Percentiles rank a stretch among this genome's conserved stretches.
phyloP scores from a whole-genome alignment of 345 rosid species.

The Citrus mangshanensis region DNA sequence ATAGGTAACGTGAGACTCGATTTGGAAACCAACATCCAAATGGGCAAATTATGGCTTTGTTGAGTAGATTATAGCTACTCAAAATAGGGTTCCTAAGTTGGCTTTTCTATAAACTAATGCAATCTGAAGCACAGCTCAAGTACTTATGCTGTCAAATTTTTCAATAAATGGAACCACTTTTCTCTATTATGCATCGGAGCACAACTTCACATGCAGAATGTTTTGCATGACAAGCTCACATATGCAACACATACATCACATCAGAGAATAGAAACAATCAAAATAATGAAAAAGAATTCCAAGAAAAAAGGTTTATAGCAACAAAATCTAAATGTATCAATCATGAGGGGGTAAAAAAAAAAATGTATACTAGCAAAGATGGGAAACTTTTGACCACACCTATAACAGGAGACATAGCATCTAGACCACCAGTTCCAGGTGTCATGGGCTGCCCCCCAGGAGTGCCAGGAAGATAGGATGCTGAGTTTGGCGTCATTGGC shows the following conservation, averaged over 20 bases:
- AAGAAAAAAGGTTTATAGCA: neutral
- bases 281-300: neutral
- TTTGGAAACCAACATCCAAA: neutral
- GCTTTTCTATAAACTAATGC: neutral
- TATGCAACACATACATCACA: neutral
- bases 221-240: neutral
- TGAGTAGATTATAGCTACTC: neutral
- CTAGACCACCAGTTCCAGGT: slow-evolving; percentile 84
- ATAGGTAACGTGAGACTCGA: neutral
- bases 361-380: neutral
- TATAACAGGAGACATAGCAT: slow-evolving; percentile 88
- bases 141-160: neutral
- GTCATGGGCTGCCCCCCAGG: slow-evolving; percentile 99
- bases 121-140: neutral
- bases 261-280: neutral
- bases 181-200: neutral
- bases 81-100: neutral
- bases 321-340: neutral
- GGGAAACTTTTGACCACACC: slow-evolving; percentile 32
- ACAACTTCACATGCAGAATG: neutral
- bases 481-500: slow-evolving; percentile 89
- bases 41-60: neutral
- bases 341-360: neutral
- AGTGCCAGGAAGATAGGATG: slow-evolving; percentile 83
- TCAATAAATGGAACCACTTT: neutral